Evolutionary conservation across 306 rosid species (phyloP).

Genomic region (Ziziphus jujuba): DNA sequence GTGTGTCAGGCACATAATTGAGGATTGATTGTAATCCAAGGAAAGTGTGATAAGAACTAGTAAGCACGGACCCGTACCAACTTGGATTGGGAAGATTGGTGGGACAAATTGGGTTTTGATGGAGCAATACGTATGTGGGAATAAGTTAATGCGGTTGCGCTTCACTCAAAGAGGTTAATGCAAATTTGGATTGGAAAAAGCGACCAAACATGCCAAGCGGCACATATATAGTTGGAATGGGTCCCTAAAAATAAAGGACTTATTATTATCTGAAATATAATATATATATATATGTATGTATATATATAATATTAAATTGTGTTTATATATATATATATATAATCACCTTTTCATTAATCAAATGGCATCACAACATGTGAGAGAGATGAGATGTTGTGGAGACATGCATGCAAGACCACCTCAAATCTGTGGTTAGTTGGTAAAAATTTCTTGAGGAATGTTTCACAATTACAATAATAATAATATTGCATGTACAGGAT

Average conservation of each 20-base stretch:
- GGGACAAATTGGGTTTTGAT: constrained; percentile 28
- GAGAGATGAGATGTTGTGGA: too few species aligned
- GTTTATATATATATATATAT: too few species aligned
- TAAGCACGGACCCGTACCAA: constrained; percentile 49
- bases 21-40: constrained; percentile 2
- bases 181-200: constrained; percentile 4
- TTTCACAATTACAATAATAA: too few species aligned
- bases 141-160: constrained; percentile 24
- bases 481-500: too few species aligned
- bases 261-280: not conserved
- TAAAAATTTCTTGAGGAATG: too few species aligned
- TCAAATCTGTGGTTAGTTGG: too few species aligned
- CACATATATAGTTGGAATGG: not conserved
- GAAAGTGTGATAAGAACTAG: not conserved
- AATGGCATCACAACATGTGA: too few species aligned
- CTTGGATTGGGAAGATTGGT: constrained; percentile 28
- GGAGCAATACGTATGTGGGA: not conserved
- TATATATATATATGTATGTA: too few species aligned
- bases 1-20: constrained; percentile 17
- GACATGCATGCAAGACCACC: too few species aligned
- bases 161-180: not conserved
- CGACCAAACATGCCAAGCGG: constrained; percentile 9
- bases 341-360: too few species aligned
- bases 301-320: too few species aligned
- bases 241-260: constrained; percentile 14